Base-by-base conservation (phyloP, 257 asterid genomes). In the Euphrasia confusa region DNA sequence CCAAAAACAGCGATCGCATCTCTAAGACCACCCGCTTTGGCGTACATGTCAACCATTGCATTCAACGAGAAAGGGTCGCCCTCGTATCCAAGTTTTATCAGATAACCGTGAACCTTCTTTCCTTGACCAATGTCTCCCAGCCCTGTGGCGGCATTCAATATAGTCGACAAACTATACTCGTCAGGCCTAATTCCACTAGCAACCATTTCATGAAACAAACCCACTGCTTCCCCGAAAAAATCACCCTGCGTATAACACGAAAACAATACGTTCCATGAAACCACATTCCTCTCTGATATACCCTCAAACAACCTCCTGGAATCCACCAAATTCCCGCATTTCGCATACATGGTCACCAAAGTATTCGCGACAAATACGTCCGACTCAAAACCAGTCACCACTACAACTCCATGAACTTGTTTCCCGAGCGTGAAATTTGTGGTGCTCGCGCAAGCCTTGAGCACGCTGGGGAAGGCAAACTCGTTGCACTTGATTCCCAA, bases 31-130 rank as follows among this genome's bases (percentile, higher is more conserved):
- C 94, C 85, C 32, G 67, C 70, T 74, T 84, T 87, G 45, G 94
- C 82, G 66, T 84, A 84, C 90, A 87, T 87, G 68, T 87, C 94
- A 64, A 87, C 77, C 33, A 87, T 79, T 33, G 96, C 94, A 73
- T 87, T 87, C 47, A 55, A 73, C 17, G 96, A 87, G 78, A 80
- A 87, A 0, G 83, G 80, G 70, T 87, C 96, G 45, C 30, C 45
- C 63, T 83, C 81, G 18, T 79, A 84, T 54, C 94, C 90, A 21
- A 82, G 85, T 70, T 84, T 87, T 60, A 83, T 72, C 65, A 84
- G 66, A 75, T 66, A 81, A 54, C 87, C 82, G 26, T 86, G 96
- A 66, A 88, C 65, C 70, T 78, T 80, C 80, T 74, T 77, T 55
- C 96, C 95, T 27, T 66, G 75, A 37, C 49, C 32, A 70, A 81